phyloP scores from a whole-genome alignment of 805 yeast species.

The Ogataea methanolica region DNA sequence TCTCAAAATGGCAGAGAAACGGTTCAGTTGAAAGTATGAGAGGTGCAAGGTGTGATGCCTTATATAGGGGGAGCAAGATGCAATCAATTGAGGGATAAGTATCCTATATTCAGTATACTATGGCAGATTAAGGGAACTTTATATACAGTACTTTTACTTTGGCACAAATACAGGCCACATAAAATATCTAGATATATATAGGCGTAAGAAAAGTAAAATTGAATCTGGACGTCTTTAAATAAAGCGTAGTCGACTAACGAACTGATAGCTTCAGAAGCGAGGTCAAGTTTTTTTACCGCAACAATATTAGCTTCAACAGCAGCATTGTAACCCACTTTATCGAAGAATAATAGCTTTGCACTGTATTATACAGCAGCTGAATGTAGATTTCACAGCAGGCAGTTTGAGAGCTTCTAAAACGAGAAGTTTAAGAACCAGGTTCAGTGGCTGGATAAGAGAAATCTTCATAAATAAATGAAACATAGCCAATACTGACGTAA shows the following conservation, averaged over 20 bases:
- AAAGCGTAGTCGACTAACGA: constrained; percentile 9
- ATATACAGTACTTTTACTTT: not conserved
- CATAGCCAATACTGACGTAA: no score
- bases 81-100: no score
- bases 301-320: constrained; percentile 8
- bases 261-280: constrained; percentile 16
- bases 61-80: no score
- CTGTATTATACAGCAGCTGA: constrained; percentile 21
- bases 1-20: no score
- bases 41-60: no score
- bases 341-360: constrained; percentile 16
- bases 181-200: not conserved
- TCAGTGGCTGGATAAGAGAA: no score
- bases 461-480: no score
- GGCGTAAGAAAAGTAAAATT: constrained; percentile 5
- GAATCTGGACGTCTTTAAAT: constrained; percentile 12
- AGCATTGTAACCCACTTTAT: constrained; percentile 16
- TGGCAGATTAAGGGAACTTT: no score
- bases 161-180: not conserved
- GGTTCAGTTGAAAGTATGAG: no score
- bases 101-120: no score
- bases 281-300: constrained; percentile 19
- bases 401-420: constrained; percentile 22
- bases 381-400: constrained; percentile 14
- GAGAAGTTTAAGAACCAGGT: constrained; percentile 8